Conservation (phyloP, 345 rosid species). For the Citrus sp. region DNA sequence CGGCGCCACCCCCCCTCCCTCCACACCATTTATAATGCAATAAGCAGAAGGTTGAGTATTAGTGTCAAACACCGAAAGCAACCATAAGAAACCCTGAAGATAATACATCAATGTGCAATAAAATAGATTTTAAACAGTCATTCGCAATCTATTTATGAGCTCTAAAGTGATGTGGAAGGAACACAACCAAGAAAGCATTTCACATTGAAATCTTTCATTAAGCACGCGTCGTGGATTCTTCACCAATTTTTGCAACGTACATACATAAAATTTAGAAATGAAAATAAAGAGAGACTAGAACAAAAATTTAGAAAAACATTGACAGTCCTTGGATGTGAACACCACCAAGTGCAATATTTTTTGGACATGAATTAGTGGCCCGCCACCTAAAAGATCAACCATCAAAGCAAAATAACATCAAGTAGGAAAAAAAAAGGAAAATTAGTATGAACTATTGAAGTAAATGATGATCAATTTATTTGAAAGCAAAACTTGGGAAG, state of each 20-base stretch:
- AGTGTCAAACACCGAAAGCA: slow-evolving; percentile 17
- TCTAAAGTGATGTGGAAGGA: neutral
- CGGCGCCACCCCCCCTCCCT: slow-evolving; percentile 1
- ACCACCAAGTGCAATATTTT: slow-evolving; percentile 1
- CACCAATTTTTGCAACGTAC: slow-evolving; percentile 3
- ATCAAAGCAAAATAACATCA: slow-evolving; percentile 21
- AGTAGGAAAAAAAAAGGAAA: neutral
- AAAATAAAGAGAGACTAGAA: neutral
- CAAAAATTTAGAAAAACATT: neutral
- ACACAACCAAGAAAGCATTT: slow-evolving; percentile 3
- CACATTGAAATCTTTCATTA: slow-evolving; percentile 26
- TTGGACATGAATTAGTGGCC: neutral
- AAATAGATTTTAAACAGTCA: slow-evolving; percentile 8
- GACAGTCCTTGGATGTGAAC: neutral
- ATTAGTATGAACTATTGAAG: neutral
- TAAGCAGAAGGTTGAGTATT: neutral
- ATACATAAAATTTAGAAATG: neutral
- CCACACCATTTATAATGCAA: neutral
- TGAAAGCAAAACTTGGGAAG: neutral
- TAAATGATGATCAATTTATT: neutral
- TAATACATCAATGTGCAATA: slow-evolving; percentile 7
- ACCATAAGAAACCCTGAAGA: slow-evolving; percentile 2
- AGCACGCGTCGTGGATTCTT: slow-evolving; percentile 5
- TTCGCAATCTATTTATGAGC: slow-evolving; percentile 17
- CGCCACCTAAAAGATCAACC: slow-evolving; percentile 25